Conservation (phyloP, 305 asterid species). For the Fraxinus ornus region DNA sequence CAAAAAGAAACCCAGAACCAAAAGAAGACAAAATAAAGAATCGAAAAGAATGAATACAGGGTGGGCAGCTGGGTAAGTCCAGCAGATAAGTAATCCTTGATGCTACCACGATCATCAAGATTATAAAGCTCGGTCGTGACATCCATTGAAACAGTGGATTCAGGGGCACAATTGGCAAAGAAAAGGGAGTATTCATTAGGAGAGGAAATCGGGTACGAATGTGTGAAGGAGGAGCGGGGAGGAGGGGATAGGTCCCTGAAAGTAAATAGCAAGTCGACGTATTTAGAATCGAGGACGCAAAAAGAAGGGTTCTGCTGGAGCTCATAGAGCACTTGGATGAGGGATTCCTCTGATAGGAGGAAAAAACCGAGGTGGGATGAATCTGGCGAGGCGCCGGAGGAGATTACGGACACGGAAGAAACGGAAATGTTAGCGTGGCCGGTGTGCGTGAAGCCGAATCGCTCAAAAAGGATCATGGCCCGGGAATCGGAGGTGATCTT, state of each 20-base stretch:
- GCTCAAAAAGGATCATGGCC: conserved; percentile 86
- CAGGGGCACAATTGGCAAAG: conserved; percentile 88
- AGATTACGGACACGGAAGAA: too few species aligned
- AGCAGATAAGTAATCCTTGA: conserved; percentile 75
- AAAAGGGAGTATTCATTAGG: conserved; percentile 90
- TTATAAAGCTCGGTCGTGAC: conserved; percentile 87
- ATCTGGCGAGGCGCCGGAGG: too few species aligned
- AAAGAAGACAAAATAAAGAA: conserved; percentile 58
- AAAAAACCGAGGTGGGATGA: too few species aligned
- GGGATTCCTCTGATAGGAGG: too few species aligned
- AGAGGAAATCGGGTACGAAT: conserved; percentile 13
- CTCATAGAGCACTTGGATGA: too few species aligned
- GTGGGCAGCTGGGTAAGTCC: conserved; percentile 87
- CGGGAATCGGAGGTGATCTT: conserved; percentile 67
- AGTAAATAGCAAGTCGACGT: too few species aligned
- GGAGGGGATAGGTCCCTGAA: too few species aligned
- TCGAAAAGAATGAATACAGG: conserved; percentile 60
- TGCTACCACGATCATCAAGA: conserved; percentile 54
- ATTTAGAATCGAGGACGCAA: too few species aligned
- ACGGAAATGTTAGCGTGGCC: too few species aligned
- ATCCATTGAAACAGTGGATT: conserved; percentile 74
- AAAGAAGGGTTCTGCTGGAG: too few species aligned
- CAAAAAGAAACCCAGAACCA: conserved; percentile 62
- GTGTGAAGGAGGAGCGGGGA: too few species aligned
- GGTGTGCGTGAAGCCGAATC: conserved; percentile 73